These are phyloP conservation scores for Cajanus cajan DNA, from an alignment of 306 rosid genomes.

Conservation along the genomic window DNA sequence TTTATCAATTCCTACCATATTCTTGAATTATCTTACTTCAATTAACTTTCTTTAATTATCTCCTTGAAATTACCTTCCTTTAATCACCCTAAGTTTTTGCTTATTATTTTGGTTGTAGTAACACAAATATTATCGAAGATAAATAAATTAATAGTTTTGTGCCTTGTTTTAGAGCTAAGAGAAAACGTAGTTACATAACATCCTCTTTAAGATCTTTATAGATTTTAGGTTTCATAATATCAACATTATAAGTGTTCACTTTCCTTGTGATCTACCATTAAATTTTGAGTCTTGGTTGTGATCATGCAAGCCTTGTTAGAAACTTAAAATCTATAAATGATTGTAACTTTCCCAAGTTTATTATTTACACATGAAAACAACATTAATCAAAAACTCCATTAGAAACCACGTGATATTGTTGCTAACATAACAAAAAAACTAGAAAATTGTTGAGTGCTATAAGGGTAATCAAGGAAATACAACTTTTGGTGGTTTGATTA, in stretches of 20 bases:
- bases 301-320: not conserved
- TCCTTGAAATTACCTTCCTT: no score
- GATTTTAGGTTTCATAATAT: not conserved
- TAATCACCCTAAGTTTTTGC: no score
- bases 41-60: no score
- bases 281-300: not conserved
- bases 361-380: not conserved
- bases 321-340: not conserved
- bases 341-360: not conserved
- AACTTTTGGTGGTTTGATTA: not conserved
- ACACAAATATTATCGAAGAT: no score
- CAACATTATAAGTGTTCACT: not conserved
- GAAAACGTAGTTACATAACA: no score
- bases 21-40: no score
- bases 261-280: not conserved
- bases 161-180: no score
- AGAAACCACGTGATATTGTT: not conserved
- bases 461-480: not conserved
- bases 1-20: no score
- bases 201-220: no score
- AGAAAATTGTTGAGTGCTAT: not conserved
- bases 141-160: no score
- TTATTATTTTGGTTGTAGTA: no score
- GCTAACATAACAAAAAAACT: not conserved
- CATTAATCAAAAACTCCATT: not conserved